These are phyloP conservation scores for Cicer pinnatifidum DNA, from an alignment of 306 rosid genomes.

Conservation along the genomic window DNA sequence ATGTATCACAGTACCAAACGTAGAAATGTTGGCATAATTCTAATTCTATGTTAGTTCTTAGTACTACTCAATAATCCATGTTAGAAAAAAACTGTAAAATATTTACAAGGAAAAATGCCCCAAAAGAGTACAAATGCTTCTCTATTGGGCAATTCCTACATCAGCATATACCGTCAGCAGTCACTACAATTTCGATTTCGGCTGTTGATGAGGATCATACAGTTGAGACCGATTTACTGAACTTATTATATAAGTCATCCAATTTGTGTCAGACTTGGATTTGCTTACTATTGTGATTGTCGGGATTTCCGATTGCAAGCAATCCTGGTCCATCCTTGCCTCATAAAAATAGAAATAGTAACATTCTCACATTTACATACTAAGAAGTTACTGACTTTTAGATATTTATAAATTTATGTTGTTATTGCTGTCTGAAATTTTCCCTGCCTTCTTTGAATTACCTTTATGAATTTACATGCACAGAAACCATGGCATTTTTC, in stretches of 20 bases:
- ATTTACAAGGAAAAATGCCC: background rate
- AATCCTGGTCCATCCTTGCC: background rate
- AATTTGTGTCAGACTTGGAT: too few species aligned
- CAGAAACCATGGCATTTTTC: constrained; percentile 96
- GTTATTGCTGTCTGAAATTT: background rate
- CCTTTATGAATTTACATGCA: constrained; percentile 33
- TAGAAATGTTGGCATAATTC: constrained; percentile 19
- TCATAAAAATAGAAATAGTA: constrained; percentile 10
- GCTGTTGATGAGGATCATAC: too few species aligned
- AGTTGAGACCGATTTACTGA: too few species aligned
- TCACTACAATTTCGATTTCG: too few species aligned
- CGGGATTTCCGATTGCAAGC: too few species aligned
- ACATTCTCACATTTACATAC: background rate
- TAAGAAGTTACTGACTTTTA: background rate
- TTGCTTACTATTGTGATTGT: too few species aligned
- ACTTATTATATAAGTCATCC: too few species aligned
- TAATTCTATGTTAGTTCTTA: background rate
- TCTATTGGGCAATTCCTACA: background rate
- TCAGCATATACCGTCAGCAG: background rate
- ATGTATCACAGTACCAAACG: background rate
- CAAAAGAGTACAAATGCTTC: background rate
- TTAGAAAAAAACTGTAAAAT: too few species aligned
- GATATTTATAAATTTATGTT: background rate
- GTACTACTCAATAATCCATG: background rate
- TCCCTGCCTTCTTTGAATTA: background rate